Conservation (phyloP, 495 filamentous ascomycete species). For the Tuber brumale region DNA sequence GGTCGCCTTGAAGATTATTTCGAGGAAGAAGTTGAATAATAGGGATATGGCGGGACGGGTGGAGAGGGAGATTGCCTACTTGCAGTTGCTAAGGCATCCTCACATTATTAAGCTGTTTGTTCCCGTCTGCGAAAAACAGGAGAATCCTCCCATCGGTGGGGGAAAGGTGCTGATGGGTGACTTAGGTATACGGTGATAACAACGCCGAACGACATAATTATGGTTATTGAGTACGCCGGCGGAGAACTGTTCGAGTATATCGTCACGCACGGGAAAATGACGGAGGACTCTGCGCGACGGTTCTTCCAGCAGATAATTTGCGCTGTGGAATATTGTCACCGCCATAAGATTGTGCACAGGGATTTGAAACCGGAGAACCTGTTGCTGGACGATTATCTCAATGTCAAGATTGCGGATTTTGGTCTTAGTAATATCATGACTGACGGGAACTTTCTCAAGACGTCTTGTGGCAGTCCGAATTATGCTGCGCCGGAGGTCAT, state of each 20-base stretch:
- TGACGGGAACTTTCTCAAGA: slow-evolving; percentile 97
- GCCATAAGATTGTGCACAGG: slow-evolving; percentile 97
- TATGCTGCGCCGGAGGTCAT: slow-evolving; percentile 98
- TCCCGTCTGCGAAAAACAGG: slow-evolving; percentile 7
- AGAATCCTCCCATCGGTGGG: neutral
- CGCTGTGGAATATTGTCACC: slow-evolving; percentile 96
- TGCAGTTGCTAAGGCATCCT: slow-evolving; percentile 89
- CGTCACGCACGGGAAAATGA: slow-evolving; percentile 80
- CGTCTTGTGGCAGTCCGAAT: slow-evolving; percentile 95
- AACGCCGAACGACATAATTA: slow-evolving; percentile 86
- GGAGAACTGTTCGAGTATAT: slow-evolving; percentile 97
- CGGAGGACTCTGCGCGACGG: slow-evolving; percentile 79
- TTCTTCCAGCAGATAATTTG: slow-evolving; percentile 99
- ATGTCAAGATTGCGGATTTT: slow-evolving; percentile 99
- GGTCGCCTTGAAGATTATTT: slow-evolving; percentile 95
- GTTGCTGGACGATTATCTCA: slow-evolving; percentile 83
- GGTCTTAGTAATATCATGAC: slow-evolving; percentile 99
- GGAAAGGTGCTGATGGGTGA: slow-evolving; percentile 18
- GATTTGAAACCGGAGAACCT: slow-evolving; percentile 97
- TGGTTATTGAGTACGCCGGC: slow-evolving; percentile 97
- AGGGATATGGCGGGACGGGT: slow-evolving; percentile 95
- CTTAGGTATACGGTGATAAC: slow-evolving; percentile 90
- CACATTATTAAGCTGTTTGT: slow-evolving; percentile 97
- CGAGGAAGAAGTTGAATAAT: slow-evolving; percentile 86
- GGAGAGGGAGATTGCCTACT: slow-evolving; percentile 94